Base-by-base conservation (phyloP, 2,329 filamentous ascomycete species). In the Metarhizium album region DNA sequence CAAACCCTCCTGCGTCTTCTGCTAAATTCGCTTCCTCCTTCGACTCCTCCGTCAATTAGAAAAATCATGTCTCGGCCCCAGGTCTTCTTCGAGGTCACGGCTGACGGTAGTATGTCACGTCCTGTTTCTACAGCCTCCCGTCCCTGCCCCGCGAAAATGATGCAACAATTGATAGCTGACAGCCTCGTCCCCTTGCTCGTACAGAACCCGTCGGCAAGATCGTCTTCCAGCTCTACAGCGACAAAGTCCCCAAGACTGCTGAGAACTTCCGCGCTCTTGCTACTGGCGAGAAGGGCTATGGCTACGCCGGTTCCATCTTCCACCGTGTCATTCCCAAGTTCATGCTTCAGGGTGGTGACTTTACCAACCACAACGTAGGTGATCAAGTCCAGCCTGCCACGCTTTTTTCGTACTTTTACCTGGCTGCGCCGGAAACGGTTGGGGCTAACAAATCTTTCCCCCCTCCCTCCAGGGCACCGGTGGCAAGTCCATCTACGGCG, bases 291-390 rank as follows among this genome's bases (percentile, higher is more conserved):
- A 81, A 88, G 74, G 87, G 87, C 66, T 84, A 85, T 70, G 87
- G 88, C 63, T 95, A 94, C 79, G 71, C 80, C 70, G 82, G 81
- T 67, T 93, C 87, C 62, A 77, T 79, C 60, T 95, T 95, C 85
- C 89, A 95, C 81, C 88, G 89, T 64, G 84, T 95, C 73, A 95
- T 95, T 73, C 86, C 86, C 62, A 70, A 88, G 54, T 95, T 95
- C 80, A 95, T 95, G 90, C 84, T 95, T 63, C 89, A 95, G 80
- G 90, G 89, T 70, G 89, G 89, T 81, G 89, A 95, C 80, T 94
- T 94, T 77, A 94, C 89, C 74, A 86, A 86, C 67, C 82, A 83
- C 67, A 94, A 94, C 73, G 90, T 95, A 77, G 33, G 52, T 46
- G 14, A 48, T 22, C 13, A 11, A n/a, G 23, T n/a, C n/a, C 23